A percentile compares a stretch with the other conserved stretches of the same genome.
These are phyloP conservation scores for Tetrastigma voinierianum DNA, from an alignment of 164 flowering plant species.

Conservation along the genomic window DNA sequence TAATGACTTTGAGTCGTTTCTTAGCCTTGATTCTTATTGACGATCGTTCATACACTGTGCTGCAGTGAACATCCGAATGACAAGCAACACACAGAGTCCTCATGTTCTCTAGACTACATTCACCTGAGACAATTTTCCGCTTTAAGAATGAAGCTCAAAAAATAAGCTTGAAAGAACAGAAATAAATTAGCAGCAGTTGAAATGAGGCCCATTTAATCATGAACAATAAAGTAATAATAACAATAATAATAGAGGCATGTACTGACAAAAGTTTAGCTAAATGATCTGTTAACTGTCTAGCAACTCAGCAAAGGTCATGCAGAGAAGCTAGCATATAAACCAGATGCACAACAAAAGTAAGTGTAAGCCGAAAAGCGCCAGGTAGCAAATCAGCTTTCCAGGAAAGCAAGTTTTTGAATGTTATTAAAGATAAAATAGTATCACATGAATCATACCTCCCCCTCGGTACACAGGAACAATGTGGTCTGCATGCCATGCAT, in stretches of 20 bases:
- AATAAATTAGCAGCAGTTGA: too few species aligned
- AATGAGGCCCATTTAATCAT: too few species aligned
- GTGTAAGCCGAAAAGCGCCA: neutral
- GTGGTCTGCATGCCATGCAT: slow-evolving; percentile 99
- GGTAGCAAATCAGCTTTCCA: neutral
- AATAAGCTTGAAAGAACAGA: neutral
- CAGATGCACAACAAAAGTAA: neutral
- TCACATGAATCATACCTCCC: slow-evolving; percentile 55
- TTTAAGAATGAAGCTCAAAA: neutral
- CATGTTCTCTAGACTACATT: slow-evolving; percentile 86
- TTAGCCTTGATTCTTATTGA: slow-evolving; percentile 44
- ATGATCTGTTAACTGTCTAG: too few species aligned
- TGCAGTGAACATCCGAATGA: slow-evolving; percentile 78
- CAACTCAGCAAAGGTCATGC: too few species aligned
- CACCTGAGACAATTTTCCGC: slow-evolving; percentile 44
- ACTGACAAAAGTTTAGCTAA: too few species aligned
- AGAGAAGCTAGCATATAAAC: slow-evolving; percentile 1
- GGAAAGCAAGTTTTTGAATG: slow-evolving; percentile 11
- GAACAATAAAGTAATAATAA: too few species aligned
- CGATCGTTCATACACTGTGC: slow-evolving; percentile 62
- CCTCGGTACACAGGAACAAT: slow-evolving; percentile 77
- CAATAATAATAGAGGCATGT: too few species aligned
- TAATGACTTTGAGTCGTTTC: slow-evolving; percentile 48
- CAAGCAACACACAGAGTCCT: slow-evolving; percentile 92
- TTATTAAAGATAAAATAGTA: too few species aligned